Conservation (phyloP, 2,329 filamentous ascomycete species). For the Botrytis deweyae region DNA sequence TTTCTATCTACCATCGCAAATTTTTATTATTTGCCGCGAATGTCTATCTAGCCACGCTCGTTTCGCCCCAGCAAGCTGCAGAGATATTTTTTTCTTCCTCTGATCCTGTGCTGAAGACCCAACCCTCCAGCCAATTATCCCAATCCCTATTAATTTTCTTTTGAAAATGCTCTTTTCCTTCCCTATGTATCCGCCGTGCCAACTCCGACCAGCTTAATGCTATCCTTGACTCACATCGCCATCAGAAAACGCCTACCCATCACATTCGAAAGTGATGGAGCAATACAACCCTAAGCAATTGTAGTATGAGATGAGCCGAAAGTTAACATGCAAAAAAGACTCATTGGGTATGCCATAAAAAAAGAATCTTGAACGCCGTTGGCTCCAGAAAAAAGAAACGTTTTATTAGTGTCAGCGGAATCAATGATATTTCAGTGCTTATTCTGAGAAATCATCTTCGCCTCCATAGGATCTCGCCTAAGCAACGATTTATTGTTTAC, state of each 20-base stretch:
- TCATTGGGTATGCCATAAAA: constrained; percentile 9
- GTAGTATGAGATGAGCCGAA: not conserved
- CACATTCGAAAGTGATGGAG: not conserved
- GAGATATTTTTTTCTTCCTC: not conserved
- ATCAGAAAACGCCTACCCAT: not conserved
- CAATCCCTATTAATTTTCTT: not conserved
- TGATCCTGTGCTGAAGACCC: not conserved
- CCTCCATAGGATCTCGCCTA: constrained; percentile 6
- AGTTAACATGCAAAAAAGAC: constrained; percentile 6
- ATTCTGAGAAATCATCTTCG: constrained; percentile 1
- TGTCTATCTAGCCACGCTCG: not conserved
- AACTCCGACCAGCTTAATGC: not conserved
- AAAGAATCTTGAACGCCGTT: not conserved
- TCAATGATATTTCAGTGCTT: not conserved
- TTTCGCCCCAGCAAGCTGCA: not conserved
- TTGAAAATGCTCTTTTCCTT: not conserved
- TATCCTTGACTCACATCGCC: not conserved
- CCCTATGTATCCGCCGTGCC: not conserved
- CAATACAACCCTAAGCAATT: not conserved
- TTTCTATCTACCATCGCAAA: not conserved
- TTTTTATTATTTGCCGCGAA: not conserved
- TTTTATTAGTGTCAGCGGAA: not conserved
- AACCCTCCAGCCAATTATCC: not conserved
- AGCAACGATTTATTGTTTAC: not conserved
- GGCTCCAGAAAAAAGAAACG: not conserved